A percentile compares a stretch with the other conserved stretches of the same genome.
These are phyloP conservation scores for Pythium phragmiticola DNA, from an alignment of 352 stramenopile species.

Conservation along the genomic window DNA sequence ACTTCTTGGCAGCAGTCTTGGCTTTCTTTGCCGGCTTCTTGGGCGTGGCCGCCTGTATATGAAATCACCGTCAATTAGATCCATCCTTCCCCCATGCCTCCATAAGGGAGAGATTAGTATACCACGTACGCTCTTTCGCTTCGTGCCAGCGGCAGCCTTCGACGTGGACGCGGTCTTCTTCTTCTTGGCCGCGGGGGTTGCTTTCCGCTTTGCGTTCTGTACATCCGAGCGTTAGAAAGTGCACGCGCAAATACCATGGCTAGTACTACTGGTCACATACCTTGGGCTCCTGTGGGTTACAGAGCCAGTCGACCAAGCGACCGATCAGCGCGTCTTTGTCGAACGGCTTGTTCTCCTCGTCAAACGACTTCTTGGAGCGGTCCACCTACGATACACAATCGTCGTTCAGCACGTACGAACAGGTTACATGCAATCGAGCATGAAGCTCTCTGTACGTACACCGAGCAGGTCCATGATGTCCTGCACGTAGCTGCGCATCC, in stretches of 20 bases:
- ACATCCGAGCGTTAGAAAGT: neutral
- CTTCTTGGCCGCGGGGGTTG: constrained; percentile 14
- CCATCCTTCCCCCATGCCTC: neutral
- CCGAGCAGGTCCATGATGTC: constrained; percentile 78
- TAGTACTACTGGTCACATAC: constrained; percentile 19
- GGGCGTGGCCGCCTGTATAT: constrained; percentile 5
- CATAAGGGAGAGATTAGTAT: neutral
- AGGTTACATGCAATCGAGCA: no score
- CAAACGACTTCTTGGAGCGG: constrained; percentile 84
- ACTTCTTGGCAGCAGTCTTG: constrained; percentile 19
- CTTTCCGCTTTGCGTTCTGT: constrained; percentile 29
- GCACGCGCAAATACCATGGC: neutral
- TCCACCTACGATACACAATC: constrained; percentile 47
- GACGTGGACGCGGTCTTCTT: constrained; percentile 11
- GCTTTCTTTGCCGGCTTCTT: constrained; percentile 32
- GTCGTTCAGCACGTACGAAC: neutral
- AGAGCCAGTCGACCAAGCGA: constrained; percentile 76
- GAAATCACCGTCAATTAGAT: no score
- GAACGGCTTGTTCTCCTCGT: constrained; percentile 49
- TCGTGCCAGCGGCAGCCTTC: constrained; percentile 23
- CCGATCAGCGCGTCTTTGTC: constrained; percentile 68
- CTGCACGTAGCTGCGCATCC: constrained; percentile 68
- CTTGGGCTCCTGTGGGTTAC: constrained; percentile 55
- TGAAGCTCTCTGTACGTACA: constrained; percentile 28
- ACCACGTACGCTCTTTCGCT: constrained; percentile 29